Evolutionary conservation across 2,329 filamentous ascomycete genomes (phyloP).

Genomic region (Arthrinium puccinioides): DNA sequence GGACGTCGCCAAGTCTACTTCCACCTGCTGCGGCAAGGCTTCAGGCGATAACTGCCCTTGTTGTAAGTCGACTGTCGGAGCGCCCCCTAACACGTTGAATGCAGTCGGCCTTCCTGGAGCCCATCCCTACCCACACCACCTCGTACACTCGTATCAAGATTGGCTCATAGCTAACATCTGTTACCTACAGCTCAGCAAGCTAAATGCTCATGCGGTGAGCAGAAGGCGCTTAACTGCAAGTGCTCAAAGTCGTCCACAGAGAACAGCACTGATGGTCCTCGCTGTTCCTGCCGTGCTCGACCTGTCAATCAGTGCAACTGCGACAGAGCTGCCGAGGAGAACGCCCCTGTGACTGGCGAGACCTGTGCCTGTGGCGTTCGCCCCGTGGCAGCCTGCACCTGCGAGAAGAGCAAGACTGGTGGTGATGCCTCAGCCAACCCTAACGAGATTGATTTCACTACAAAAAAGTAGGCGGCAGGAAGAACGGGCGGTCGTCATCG

Average conservation of each 20-base stretch:
- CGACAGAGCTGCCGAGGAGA: constrained; percentile 64
- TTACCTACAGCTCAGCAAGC: constrained; percentile 48
- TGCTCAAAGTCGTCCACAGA: constrained; percentile 72
- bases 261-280: constrained; percentile 64
- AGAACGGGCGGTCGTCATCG: too few relatives aligned
- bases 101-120: too few relatives aligned
- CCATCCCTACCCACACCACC: background rate
- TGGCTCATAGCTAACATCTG: constrained; percentile 3
- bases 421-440: constrained; percentile 49
- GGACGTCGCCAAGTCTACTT: constrained; percentile 24
- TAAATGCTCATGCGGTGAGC: constrained; percentile 83
- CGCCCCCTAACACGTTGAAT: background rate
- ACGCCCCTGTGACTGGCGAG: constrained; percentile 49
- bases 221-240: constrained; percentile 77
- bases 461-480: constrained; percentile 42
- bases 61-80: constrained; percentile 34
- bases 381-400: constrained; percentile 69
- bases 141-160: background rate
- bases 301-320: constrained; percentile 78
- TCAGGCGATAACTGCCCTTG: constrained; percentile 43
- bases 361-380: constrained; percentile 75
- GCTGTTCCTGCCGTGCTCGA: constrained; percentile 79
- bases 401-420: constrained; percentile 62
- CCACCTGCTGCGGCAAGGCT: constrained; percentile 52
- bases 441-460: constrained; percentile 84